These are phyloP conservation scores for Populus alba DNA, from an alignment of 345 rosid species.

Conservation along the genomic window DNA sequence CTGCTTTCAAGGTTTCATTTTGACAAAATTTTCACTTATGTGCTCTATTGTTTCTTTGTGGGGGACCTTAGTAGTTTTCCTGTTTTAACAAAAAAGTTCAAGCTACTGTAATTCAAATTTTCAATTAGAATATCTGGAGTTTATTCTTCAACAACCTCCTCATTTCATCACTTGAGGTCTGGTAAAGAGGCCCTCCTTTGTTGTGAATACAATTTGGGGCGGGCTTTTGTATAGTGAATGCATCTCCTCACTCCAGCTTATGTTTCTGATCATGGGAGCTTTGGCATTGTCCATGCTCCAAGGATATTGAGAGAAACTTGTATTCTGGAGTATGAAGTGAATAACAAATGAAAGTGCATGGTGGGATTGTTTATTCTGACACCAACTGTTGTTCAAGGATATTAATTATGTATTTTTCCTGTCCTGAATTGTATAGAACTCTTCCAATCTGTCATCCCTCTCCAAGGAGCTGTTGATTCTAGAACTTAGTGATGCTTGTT, in stretches of 20 bases:
- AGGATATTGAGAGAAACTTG: background rate
- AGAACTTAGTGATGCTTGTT: background rate
- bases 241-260: background rate
- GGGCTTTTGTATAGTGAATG: background rate
- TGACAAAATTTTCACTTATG: background rate
- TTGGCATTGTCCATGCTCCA: background rate
- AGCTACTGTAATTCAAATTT: background rate
- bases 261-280: background rate
- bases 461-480: background rate
- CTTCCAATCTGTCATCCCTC: background rate
- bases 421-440: background rate
- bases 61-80: background rate
- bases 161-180: background rate
- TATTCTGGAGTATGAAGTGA: conserved; percentile 3
- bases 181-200: background rate
- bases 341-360: background rate
- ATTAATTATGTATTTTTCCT: background rate
- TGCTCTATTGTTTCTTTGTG: background rate
- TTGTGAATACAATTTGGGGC: background rate
- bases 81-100: background rate
- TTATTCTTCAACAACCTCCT: background rate
- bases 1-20: background rate
- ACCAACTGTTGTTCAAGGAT: background rate
- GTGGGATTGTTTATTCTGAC: background rate
- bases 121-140: background rate